Base-by-base conservation (phyloP, 148 eudicot species). In the Dianthus caryophyllus region DNA sequence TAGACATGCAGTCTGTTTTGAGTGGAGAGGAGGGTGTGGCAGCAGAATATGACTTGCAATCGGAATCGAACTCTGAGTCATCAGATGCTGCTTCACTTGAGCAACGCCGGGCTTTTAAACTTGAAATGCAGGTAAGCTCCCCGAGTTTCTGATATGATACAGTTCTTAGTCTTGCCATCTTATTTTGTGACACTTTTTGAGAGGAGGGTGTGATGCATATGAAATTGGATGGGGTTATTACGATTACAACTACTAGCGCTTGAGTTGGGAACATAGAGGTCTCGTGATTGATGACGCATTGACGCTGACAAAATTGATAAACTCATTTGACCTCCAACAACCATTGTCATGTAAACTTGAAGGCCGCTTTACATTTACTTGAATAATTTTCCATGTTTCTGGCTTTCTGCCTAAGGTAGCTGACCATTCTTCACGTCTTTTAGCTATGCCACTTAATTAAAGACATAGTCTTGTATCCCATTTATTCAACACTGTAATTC, bases 81-180 rank as follows among this genome's bases (percentile, higher is more conserved):
- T 88, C 96, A 8, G 83, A 84, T 78, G 89, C 99, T 76, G 93
- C 96, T 43, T 80, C 97, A 8, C 82, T 94, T 71, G 99, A 94
- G 80, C 99, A 94, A 74, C 96, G 97, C 13, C 87, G 96, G 70
- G 87, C 99, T 54, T 85, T 84, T 76, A 94, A 94, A 70, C 66
- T 94, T 69, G 96, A 94, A 79, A 71, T 90, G 51, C 99, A 94
- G 99, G 99, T 94, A 56, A 55, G 71, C 21, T 54, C 58, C 47
- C 65, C 6, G 16, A 36, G 71, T 8, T 48, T 21, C 30, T 16
- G 26, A 55, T 43, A 21, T 57, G 16, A 48, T 29, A 10, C 2
- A 56, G 29, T 41, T 47, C 38, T 58, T 15, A 49, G 2, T 30
- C n/a, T 51, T 33, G 6, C 4, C 27, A 11, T 52, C 31, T 65